phyloP scores from a whole-genome alignment of 2,329 filamentous ascomycete species.

The Aspergillus neoniger region DNA sequence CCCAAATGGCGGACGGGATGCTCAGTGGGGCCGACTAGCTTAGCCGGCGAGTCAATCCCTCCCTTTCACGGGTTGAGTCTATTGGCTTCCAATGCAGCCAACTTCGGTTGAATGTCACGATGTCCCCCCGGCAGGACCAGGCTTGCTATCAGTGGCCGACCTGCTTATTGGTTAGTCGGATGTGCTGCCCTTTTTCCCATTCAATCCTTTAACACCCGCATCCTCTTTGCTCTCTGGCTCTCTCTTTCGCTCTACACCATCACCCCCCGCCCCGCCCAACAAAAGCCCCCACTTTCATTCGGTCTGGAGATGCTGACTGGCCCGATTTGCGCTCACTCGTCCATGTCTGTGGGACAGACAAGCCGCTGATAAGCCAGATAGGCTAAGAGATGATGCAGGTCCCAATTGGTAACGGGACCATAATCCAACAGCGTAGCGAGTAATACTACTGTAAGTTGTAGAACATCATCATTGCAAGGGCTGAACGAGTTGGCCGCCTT shows the following conservation, averaged over 20 bases:
- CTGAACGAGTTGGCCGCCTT: neutral
- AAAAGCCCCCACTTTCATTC: constrained; percentile 17
- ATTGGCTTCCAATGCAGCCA: constrained; percentile 21
- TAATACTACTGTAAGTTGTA: constrained; percentile 3
- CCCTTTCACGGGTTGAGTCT: constrained; percentile 17
- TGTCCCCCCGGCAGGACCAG: neutral
- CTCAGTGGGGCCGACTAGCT: constrained; percentile 26
- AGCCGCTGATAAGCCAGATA: constrained; percentile 24
- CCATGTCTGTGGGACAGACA: constrained; percentile 20
- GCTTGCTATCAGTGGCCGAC: constrained; percentile 1
- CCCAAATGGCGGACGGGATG: constrained; percentile 28
- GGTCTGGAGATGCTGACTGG: constrained; percentile 15
- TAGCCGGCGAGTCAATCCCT: constrained; percentile 27
- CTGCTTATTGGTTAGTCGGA: neutral
- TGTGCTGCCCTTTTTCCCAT: neutral
- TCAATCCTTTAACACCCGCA: neutral
- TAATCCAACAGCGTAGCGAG: constrained; percentile 10
- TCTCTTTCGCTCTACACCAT: too few species aligned
- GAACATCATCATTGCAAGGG: constrained; percentile 13
- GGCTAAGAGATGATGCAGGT: constrained; percentile 12
- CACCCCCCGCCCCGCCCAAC: constrained; percentile 11
- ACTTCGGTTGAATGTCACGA: constrained; percentile 19
- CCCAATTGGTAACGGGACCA: constrained; percentile 16
- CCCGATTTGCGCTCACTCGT: constrained; percentile 13
- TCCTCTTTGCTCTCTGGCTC: too few species aligned